Evolutionary conservation across 129 eudicot species (phyloP).

Genomic region (Flaveria robusta): DNA sequence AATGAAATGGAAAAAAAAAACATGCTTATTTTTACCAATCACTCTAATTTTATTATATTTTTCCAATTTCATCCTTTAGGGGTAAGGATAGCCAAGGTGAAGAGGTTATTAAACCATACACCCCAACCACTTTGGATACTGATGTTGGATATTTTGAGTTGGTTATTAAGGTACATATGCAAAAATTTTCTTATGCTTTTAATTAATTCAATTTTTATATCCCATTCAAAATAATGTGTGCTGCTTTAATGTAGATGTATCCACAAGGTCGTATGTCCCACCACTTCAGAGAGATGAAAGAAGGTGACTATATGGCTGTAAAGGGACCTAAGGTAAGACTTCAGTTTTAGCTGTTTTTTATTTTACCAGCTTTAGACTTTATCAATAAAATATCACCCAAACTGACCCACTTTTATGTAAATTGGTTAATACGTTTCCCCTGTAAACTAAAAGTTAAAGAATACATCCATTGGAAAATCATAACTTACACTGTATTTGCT

Average conservation of each 20-base stretch:
- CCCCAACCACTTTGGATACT: slow-evolving; percentile 64
- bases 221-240: no score
- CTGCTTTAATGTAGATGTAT: slow-evolving; percentile 54
- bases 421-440: not conserved
- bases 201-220: no score
- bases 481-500: not conserved
- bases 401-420: not conserved
- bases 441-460: not conserved
- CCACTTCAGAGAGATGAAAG: slow-evolving; percentile 68
- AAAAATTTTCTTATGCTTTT: not conserved
- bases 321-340: slow-evolving; percentile 62
- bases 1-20: not conserved
- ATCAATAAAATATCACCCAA: not conserved
- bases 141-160: slow-evolving; percentile 65
- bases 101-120: slow-evolving; percentile 65
- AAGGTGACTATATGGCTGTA: slow-evolving; percentile 57
- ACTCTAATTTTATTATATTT: slow-evolving; percentile 9
- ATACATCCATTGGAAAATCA: not conserved
- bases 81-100: slow-evolving; percentile 70
- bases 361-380: not conserved
- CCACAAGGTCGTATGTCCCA: slow-evolving; percentile 74
- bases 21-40: slow-evolving; percentile 11
- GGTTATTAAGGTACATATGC: slow-evolving; percentile 58
- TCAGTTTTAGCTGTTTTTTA: not conserved
- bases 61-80: slow-evolving; percentile 20